These are phyloP conservation scores for Primulina tabacum DNA, from an alignment of 257 asterid species.

Conservation along the genomic window DNA sequence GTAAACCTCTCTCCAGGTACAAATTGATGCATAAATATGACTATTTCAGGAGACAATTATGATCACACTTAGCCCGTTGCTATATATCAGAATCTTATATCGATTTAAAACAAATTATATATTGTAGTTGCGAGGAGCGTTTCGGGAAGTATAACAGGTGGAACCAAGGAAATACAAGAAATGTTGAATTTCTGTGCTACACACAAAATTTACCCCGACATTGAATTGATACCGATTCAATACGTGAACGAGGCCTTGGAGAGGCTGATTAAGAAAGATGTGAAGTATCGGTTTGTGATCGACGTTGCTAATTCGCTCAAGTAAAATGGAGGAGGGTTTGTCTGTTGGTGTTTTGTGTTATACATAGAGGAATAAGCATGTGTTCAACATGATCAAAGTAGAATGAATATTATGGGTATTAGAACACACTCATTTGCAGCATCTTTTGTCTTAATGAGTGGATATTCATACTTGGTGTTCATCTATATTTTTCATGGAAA, in stretches of 20 bases:
- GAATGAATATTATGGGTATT: neutral
- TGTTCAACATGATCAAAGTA: neutral
- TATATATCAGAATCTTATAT: neutral
- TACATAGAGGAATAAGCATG: neutral
- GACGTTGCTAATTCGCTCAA: conserved; percentile 74
- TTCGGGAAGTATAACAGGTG: conserved; percentile 77
- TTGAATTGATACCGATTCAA: conserved; percentile 65
- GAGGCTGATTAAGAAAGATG: conserved; percentile 76
- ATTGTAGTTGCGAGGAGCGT: conserved; percentile 54
- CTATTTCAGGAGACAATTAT: neutral
- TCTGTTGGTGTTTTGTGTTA: neutral
- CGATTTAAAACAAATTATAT: neutral
- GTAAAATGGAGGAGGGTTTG: conserved; percentile 23
- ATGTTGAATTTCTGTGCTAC: conserved; percentile 86
- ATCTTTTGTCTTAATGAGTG: neutral
- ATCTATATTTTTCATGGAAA: neutral
- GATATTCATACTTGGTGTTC: neutral
- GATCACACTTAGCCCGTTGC: neutral
- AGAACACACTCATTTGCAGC: neutral
- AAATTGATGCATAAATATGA: neutral
- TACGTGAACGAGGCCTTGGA: conserved; percentile 74
- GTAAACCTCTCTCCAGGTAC: conserved; percentile 51
- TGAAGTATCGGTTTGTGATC: conserved; percentile 81
- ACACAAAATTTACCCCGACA: conserved; percentile 76
- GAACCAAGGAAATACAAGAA: conserved; percentile 72